These are phyloP conservation scores for Apophysomyces variabilis DNA, from an alignment of 371 early-diverging fungal species.

Conservation along the genomic window DNA sequence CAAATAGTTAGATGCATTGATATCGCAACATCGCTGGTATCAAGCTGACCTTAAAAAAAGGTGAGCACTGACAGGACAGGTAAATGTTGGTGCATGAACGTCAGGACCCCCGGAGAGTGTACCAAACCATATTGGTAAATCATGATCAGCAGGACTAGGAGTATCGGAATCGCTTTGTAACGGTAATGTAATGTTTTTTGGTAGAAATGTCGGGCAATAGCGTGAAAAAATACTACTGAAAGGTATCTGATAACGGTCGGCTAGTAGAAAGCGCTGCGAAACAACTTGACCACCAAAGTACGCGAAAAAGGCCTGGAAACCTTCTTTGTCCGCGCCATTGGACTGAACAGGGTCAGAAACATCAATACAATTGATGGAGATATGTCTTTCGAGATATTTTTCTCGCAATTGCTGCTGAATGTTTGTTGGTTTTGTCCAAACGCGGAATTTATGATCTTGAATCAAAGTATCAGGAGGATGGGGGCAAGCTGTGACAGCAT, in stretches of 20 bases:
- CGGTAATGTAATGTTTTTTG: neutral
- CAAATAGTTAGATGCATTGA: neutral
- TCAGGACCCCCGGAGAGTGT: neutral
- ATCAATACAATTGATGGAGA: neutral
- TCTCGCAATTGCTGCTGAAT: neutral
- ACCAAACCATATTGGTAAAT: conserved; percentile 3
- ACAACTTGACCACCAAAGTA: conserved; percentile 3
- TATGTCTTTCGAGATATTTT: conserved; percentile 1
- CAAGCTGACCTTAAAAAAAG: neutral
- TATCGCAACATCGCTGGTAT: neutral
- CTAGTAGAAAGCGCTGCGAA: neutral
- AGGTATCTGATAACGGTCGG: conserved; percentile 5
- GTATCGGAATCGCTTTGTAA: neutral
- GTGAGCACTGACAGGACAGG: conserved; percentile 3
- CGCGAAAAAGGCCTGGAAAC: neutral
- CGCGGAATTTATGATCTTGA: neutral
- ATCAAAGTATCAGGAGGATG: neutral
- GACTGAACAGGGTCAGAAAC: neutral
- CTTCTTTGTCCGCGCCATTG: neutral
- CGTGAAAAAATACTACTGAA: conserved; percentile 3
- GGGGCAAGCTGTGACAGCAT: neutral
- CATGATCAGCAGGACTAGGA: neutral
- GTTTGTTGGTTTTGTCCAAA: neutral
- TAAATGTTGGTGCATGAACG: neutral
- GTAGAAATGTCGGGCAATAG: neutral